A percentile compares a stretch with the other conserved stretches of the same genome.
Conservation (phyloP, 1,284 basidiomycete genomes). For the Cutaneotrichosporon cavernicola region DNA sequence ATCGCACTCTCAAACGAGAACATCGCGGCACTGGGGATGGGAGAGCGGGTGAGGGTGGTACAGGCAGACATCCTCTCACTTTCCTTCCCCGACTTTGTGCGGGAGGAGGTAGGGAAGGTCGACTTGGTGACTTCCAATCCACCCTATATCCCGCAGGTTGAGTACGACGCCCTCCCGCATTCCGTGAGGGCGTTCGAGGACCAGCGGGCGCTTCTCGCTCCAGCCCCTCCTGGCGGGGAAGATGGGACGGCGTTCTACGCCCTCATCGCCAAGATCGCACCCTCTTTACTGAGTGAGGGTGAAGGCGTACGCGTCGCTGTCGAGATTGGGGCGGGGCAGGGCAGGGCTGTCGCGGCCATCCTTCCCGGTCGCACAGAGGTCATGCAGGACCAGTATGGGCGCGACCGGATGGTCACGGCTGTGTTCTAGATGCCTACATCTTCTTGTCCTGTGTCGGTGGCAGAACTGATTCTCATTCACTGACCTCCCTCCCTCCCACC, state of each 20-base stretch:
- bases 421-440: slow-evolving; percentile 6
- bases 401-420: slow-evolving; percentile 51
- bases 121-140: slow-evolving; percentile 86
- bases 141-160: slow-evolving; percentile 75
- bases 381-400: slow-evolving; percentile 75
- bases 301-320: slow-evolving; percentile 61
- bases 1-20: slow-evolving; percentile 72
- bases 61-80: slow-evolving; percentile 58
- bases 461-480: not conserved
- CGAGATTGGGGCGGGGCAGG: slow-evolving; percentile 77
- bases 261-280: slow-evolving; percentile 64
- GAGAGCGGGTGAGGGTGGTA: slow-evolving; percentile 15
- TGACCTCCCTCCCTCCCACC: not conserved
- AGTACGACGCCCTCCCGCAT: slow-evolving; percentile 64
- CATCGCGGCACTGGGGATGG: slow-evolving; percentile 39
- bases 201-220: slow-evolving; percentile 73
- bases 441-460: not conserved
- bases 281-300: slow-evolving; percentile 54
- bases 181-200: slow-evolving; percentile 79
- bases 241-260: slow-evolving; percentile 73
- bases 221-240: slow-evolving; percentile 60
- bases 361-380: slow-evolving; percentile 62
- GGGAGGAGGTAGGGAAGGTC: slow-evolving; percentile 49
- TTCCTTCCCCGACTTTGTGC: slow-evolving; percentile 22
- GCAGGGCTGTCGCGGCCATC: slow-evolving; percentile 61